Base-by-base conservation (phyloP, 1,284 basidiomycete species). In the Mycena citricolor region DNA sequence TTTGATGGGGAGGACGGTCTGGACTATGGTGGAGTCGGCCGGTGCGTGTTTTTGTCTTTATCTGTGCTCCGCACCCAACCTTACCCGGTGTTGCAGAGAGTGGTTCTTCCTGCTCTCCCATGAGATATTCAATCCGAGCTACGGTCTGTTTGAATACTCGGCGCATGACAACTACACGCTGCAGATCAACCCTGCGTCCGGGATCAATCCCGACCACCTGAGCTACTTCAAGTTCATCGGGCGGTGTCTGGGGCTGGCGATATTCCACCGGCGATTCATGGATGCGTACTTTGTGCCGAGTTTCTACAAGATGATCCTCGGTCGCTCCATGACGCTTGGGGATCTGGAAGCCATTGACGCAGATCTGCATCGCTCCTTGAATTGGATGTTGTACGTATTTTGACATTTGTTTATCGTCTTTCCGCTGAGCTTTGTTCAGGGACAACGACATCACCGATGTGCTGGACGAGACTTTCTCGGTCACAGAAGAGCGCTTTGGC, bases 171-270 rank as follows among this genome's bases (percentile, higher is more conserved):
- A 98, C 71, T 98, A 98, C 70, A 99, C 97, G 4, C 81, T 98
- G 10, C 94, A 97, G 70, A 95, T 97, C 70, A 97, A 97, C 68
- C 94, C 94, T 39, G 94, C 94, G 56, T 97, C 93, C 12, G 92
- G 90, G 45, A 92, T 99, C 63, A 99, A 99, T 66, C 97, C 95
- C 0, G 97, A 99, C 65, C 97, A 99, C 68, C 69, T 99, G 57
- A 97, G 94, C 71, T 99, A 99, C 74, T 99, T 99, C 85, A 97
- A 97, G 73, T 99, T 99, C 66, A 97, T 98, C 54, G 95, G 97
- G 14, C 83, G 97, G 42, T 86, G 87, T 50, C 76, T 98, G 55
- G 95, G 94, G 49, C 78, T 98, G 16, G 94, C 92, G 44, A 97
- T 99, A 65, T 99, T 97, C 84, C 97, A 99, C 67, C 83, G 94